A percentile compares a stretch with the other conserved stretches of the same genome.
phyloP scores from a whole-genome alignment of 306 rosid species.

The Mucuna pruriens region DNA sequence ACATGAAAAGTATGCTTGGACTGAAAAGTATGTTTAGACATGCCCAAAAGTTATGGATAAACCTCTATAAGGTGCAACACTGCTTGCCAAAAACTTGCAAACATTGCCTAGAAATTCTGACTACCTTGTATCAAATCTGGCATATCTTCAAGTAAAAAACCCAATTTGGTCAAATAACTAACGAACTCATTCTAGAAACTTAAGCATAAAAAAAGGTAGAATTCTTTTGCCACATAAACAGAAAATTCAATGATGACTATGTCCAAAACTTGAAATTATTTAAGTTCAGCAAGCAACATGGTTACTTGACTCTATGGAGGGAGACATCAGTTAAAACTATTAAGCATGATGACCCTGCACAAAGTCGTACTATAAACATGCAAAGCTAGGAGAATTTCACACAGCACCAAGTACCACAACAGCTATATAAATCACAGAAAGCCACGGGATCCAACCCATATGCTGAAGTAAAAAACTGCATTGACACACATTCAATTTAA shows the following conservation, averaged over 20 bases:
- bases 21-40: background rate
- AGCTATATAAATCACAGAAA: constrained; percentile 27
- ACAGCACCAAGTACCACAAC: constrained; percentile 25
- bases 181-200: background rate
- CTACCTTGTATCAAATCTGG: background rate
- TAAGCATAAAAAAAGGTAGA: constrained; percentile 7
- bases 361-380: constrained; percentile 8
- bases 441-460: constrained; percentile 31
- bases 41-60: background rate
- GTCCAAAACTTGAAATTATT: constrained; percentile 11
- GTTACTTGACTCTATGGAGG: constrained; percentile 18
- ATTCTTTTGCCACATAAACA: background rate
- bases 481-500: constrained; percentile 23
- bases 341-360: background rate
- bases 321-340: background rate
- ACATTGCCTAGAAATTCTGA: background rate
- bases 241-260: background rate
- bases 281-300: background rate
- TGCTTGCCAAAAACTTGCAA: background rate
- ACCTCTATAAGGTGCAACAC: background rate
- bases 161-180: constrained; percentile 14
- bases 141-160: background rate
- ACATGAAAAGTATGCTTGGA: background rate
- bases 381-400: constrained; percentile 24
- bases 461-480: constrained; percentile 32